Evolutionary conservation across 257 asterid genomes (phyloP).

Genomic region (Capsicum pubescens): DNA sequence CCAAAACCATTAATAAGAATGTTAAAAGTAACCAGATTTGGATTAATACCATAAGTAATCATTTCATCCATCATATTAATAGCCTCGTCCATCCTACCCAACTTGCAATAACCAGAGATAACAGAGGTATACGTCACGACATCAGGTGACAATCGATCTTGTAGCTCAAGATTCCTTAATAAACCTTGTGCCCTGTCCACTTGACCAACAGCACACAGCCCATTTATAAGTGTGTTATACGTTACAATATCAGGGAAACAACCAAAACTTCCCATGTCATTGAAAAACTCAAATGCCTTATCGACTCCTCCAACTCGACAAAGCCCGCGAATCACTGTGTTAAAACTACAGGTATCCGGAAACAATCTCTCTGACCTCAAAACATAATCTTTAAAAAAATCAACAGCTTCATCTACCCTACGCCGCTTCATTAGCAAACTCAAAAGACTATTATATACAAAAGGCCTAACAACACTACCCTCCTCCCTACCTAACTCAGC

Average conservation of each 20-base stretch:
- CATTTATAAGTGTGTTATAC: slow-evolving; percentile 70
- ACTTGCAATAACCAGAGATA: slow-evolving; percentile 79
- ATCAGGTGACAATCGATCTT: slow-evolving; percentile 59
- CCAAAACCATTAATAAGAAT: slow-evolving; percentile 78
- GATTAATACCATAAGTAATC: slow-evolving; percentile 58
- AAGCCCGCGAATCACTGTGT: slow-evolving; percentile 76
- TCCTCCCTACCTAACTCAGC: slow-evolving; percentile 53
- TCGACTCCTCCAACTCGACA: slow-evolving; percentile 65
- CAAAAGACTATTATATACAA: slow-evolving; percentile 68
- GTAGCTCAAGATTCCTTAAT: slow-evolving; percentile 60
- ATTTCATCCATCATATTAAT: slow-evolving; percentile 62
- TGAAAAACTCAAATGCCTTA: slow-evolving; percentile 67
- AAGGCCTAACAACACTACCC: slow-evolving; percentile 52
- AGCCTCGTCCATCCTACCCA: slow-evolving; percentile 66
- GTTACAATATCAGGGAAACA: slow-evolving; percentile 70
- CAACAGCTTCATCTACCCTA: slow-evolving; percentile 69
- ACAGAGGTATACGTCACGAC: slow-evolving; percentile 79
- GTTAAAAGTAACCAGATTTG: slow-evolving; percentile 68
- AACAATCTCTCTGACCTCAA: slow-evolving; percentile 59
- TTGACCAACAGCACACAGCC: slow-evolving; percentile 68
- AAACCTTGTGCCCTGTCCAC: slow-evolving; percentile 62
- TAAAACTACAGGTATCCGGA: slow-evolving; percentile 72
- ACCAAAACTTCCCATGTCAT: slow-evolving; percentile 60
- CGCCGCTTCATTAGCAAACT: slow-evolving; percentile 54
- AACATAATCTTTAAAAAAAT: slow-evolving; percentile 61